Percentiles rank a stretch among this genome's conserved stretches.
These are phyloP conservation scores for Naganishia kalamii DNA, from an alignment of 768 basidiomycete genomes.

Conservation along the genomic window DNA sequence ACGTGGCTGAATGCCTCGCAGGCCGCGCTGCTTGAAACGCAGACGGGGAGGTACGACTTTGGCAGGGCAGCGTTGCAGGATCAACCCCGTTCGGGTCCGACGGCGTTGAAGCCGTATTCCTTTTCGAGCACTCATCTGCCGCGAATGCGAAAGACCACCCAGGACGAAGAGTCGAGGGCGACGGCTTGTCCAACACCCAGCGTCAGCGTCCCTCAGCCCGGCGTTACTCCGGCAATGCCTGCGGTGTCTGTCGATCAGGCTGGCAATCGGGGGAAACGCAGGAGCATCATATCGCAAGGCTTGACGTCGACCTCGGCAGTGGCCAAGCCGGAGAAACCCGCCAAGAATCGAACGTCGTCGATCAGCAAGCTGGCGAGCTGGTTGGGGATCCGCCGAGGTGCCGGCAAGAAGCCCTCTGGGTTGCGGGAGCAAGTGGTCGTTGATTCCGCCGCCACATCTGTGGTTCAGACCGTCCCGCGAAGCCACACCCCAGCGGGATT, in stretches of 20 bases:
- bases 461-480: neutral
- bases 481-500: neutral
- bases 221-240: too few relatives aligned
- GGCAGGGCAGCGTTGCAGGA: neutral
- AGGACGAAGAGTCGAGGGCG: neutral
- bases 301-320: neutral
- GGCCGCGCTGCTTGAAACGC: neutral
- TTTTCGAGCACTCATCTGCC: neutral
- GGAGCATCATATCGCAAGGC: neutral
- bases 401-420: neutral
- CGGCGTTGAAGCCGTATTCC: neutral
- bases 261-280: neutral
- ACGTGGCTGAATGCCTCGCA: conserved; percentile 11
- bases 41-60: neutral
- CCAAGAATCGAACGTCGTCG: neutral
- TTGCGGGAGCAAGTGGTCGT: neutral
- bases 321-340: neutral
- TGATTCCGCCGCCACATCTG: neutral
- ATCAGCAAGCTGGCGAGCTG: conserved; percentile 2
- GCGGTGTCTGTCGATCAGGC: neutral
- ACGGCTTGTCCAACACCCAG: neutral
- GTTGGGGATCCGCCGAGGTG: neutral
- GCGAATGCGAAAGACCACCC: neutral
- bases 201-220: neutral
- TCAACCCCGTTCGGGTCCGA: neutral